Conservation (phyloP, 768 basidiomycete species). For the Tricholoma hemisulphureum region DNA sequence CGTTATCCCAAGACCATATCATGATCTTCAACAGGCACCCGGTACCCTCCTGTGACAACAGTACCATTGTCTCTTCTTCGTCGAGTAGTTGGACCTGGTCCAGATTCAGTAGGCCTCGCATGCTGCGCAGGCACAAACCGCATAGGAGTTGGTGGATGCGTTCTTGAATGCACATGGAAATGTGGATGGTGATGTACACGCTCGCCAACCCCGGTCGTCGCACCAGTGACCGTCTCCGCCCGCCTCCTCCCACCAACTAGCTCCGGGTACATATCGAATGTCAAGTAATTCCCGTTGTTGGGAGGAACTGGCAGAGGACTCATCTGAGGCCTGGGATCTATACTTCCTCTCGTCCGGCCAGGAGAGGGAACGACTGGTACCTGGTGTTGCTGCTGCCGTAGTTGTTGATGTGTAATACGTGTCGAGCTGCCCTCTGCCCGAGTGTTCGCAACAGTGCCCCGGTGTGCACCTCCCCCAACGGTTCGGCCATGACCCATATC, state of each 20-base stretch:
- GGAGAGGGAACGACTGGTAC: neutral
- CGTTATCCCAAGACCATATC: constrained; percentile 20
- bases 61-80: constrained; percentile 6
- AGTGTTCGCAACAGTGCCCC: neutral
- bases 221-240: constrained; percentile 10
- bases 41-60: neutral
- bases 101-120: neutral
- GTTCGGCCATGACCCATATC: neutral
- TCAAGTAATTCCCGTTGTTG: neutral
- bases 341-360: neutral
- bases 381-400: neutral
- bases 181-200: constrained; percentile 1
- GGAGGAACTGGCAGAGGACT: neutral
- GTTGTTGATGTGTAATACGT: neutral
- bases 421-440: neutral
- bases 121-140: constrained; percentile 2
- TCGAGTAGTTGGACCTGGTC: neutral
- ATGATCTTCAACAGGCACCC: constrained; percentile 12
- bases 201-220: neutral
- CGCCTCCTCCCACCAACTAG: constrained; percentile 3
- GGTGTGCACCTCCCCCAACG: neutral
- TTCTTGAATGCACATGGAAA: constrained; percentile 2
- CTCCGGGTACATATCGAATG: neutral
- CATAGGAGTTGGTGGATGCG: constrained; percentile 3
- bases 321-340: neutral